Conservation (phyloP, 164 flowering plant species). For the Houttuynia cordata region DNA sequence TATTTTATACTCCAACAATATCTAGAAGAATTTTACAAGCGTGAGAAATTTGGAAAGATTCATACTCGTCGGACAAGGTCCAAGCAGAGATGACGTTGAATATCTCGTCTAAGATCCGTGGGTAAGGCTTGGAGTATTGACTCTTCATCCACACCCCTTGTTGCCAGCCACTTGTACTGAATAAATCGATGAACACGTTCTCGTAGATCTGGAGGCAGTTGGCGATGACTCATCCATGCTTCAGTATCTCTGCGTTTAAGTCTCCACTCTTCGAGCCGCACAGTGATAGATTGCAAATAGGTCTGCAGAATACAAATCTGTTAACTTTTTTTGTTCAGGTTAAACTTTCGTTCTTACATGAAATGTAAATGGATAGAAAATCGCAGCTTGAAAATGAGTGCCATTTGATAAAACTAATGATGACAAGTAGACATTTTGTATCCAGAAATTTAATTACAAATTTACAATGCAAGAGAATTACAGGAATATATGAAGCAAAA, state of each 20-base stretch:
- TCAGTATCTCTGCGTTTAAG: constrained; percentile 86
- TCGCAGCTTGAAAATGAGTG: neutral
- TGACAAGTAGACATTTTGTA: neutral
- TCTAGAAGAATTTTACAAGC: neutral
- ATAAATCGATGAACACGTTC: constrained; percentile 69
- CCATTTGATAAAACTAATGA: neutral
- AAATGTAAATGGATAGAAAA: no score
- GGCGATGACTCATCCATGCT: constrained; percentile 97
- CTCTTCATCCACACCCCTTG: constrained; percentile 91
- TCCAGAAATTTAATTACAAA: no score
- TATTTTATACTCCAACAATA: no score
- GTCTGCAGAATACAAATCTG: constrained; percentile 34
- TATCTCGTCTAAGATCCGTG: constrained; percentile 82
- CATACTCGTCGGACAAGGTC: constrained; percentile 93
- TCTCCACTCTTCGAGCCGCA: constrained; percentile 95
- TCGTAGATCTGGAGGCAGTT: constrained; percentile 65
- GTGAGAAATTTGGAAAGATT: neutral
- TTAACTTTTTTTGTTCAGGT: no score
- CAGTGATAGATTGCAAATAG: constrained; percentile 80
- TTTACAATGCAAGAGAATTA: no score
- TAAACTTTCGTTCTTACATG: neutral
- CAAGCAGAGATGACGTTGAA: constrained; percentile 83
- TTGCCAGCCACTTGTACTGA: constrained; percentile 94
- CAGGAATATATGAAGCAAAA: no score
- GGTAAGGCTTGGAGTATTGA: constrained; percentile 58